Base-by-base conservation (phyloP, 306 rosid species). In the Vigna radiata region DNA sequence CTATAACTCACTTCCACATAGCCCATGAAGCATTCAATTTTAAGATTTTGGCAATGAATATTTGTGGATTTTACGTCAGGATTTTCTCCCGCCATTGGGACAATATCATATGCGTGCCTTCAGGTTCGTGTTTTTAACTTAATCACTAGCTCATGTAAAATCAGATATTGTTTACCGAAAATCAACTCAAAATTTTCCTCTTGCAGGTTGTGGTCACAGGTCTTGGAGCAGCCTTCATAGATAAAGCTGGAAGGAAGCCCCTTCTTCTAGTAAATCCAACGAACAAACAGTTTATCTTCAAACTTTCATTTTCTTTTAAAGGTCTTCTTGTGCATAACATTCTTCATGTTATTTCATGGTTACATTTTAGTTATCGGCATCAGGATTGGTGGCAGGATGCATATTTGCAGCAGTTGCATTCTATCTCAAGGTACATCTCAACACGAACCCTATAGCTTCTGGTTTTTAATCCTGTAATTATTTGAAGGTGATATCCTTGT, bases 241-340 rank as follows among this genome's bases (percentile, higher is more conserved):
- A 91, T 82, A 87, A 18, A 82, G 85, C 83, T 8, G 97, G 97
- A 80, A 86, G 96, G 84, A 95, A 92, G 88, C 98, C 97, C 67
- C 87, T 95, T 25, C 71, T 90, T 63, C 59, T 95, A 90, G 98
- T 89, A 88, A 72, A 37, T 67, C 41, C 47, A 19, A 77, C 65
- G 29, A 18, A 17, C 47, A 60, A 33, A 54, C 3, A 68, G 5
- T 60, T 23, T 25, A 63, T 59, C 65, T 73, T 27, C 47, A 43
- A 68, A 70, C 37, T 67, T 53, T 76, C 17, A 4, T 46, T 39
- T 77, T 9, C 27, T 56, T 75, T 12, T 39, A 9, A 5, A 44
- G 25, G 19, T 18, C 6, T 25, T 53, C 18, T 73, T 56, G 18
- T 19, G 23, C 58, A 55, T 76, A 25, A 66, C 61, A 56, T 33